Percentiles rank a stretch among this genome's conserved stretches.
Evolutionary conservation across 2,329 filamentous ascomycete species (phyloP).

Genomic region (Leptographium lundbergii): DNA sequence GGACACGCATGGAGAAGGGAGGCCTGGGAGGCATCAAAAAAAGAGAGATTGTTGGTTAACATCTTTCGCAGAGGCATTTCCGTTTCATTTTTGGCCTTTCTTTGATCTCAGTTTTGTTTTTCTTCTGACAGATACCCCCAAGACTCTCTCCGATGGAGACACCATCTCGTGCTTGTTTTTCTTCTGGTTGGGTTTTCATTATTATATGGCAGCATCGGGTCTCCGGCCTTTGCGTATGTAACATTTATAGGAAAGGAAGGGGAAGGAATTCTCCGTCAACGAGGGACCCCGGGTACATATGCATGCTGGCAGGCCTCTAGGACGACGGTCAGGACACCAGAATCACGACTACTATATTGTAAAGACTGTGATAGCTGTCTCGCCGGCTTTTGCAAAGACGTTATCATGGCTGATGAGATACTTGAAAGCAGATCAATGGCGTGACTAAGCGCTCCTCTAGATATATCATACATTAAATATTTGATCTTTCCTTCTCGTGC

Average conservation of each 20-base stretch:
- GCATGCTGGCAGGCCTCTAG: background rate
- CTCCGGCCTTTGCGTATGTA: background rate
- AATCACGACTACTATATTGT: background rate
- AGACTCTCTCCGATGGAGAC: background rate
- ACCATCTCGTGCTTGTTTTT: background rate
- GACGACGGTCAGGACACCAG: background rate
- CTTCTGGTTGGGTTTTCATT: background rate
- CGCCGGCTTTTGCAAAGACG: background rate
- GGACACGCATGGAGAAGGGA: background rate
- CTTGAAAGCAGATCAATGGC: background rate
- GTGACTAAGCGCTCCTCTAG: background rate
- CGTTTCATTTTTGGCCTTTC: background rate
- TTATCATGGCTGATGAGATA: background rate
- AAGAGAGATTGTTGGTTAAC: background rate
- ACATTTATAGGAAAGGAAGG: background rate
- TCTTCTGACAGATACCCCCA: constrained; percentile 3
- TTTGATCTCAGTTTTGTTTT: background rate
- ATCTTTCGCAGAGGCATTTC: background rate
- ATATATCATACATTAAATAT: constrained; percentile 1
- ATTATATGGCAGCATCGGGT: background rate
- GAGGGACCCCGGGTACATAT: background rate
- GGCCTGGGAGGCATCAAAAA: background rate
- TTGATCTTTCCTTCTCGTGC: background rate
- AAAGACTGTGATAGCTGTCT: background rate
- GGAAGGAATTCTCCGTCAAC: background rate